Evolutionary conservation across 2,329 filamentous ascomycete species (phyloP).

Genomic region (Pestalotiopsis fici): DNA sequence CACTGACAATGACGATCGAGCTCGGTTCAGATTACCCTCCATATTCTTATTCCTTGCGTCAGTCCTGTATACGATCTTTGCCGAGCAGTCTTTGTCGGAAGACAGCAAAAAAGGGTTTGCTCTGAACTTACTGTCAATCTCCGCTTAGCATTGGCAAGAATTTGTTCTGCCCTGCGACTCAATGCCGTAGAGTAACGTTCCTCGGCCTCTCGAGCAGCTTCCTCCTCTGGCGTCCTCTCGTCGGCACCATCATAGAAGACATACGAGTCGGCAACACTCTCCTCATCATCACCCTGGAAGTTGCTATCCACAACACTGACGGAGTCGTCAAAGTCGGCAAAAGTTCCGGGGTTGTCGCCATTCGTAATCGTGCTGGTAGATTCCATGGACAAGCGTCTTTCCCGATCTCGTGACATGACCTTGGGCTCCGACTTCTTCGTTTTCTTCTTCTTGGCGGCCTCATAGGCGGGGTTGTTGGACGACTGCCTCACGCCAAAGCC

Average conservation of each 20-base stretch:
- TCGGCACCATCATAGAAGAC: constrained; percentile 37
- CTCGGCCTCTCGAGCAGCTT: constrained; percentile 39
- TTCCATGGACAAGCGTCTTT: constrained; percentile 57
- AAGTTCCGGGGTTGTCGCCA: constrained; percentile 47
- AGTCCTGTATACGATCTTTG: constrained; percentile 17
- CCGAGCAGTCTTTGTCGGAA: too few species aligned
- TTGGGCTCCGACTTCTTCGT: constrained; percentile 43
- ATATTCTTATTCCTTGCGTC: constrained; percentile 65
- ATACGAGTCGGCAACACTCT: constrained; percentile 62
- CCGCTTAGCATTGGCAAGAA: constrained; percentile 89
- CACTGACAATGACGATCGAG: constrained; percentile 60
- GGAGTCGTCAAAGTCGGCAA: constrained; percentile 63
- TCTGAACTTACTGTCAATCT: constrained; percentile 71
- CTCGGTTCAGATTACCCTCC: constrained; percentile 86
- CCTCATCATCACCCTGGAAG: constrained; percentile 69
- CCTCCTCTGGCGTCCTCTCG: constrained; percentile 23
- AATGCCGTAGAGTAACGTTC: constrained; percentile 73
- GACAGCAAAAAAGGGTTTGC: neutral
- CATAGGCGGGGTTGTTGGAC: constrained; percentile 42
- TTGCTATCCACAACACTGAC: constrained; percentile 65
- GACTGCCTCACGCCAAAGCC: constrained; percentile 42
- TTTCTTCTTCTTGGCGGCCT: constrained; percentile 48
- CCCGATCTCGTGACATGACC: constrained; percentile 33
- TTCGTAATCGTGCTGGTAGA: constrained; percentile 63
- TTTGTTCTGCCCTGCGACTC: constrained; percentile 83